Conservation (phyloP, 306 rosid genomes). For the Datisca glomerata region DNA sequence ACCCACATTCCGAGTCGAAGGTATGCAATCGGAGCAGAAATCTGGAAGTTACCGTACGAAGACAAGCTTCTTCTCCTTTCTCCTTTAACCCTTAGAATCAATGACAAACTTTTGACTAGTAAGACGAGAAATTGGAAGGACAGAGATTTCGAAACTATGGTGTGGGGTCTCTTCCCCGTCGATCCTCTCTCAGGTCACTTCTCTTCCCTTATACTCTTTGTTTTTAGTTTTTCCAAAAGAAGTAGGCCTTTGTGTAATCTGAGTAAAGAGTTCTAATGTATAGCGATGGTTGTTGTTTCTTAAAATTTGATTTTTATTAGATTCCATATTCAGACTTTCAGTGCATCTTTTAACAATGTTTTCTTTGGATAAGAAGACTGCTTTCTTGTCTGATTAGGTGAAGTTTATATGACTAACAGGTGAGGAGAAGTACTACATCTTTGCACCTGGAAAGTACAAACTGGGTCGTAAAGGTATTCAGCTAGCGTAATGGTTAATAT, state of each 20-base stretch:
- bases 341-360: too few species aligned
- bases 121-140: too few species aligned
- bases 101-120: background rate
- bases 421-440: constrained; percentile 67
- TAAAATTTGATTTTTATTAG: too few species aligned
- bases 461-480: constrained; percentile 87
- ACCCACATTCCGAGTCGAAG: too few species aligned
- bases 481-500: background rate
- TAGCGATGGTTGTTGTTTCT: too few species aligned
- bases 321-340: too few species aligned
- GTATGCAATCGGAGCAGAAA: too few species aligned
- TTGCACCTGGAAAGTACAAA: constrained; percentile 55
- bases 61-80: background rate
- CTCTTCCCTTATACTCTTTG: background rate
- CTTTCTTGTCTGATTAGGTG: background rate
- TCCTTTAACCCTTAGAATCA: background rate
- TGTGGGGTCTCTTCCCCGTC: constrained; percentile 71
- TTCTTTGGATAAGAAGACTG: too few species aligned
- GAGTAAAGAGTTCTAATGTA: too few species aligned
- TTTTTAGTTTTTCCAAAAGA: background rate
- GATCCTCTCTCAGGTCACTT: constrained; percentile 55
- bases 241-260: too few species aligned
- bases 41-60: too few species aligned
- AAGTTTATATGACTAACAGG: constrained; percentile 36
- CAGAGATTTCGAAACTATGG: constrained; percentile 36